Base-by-base conservation (phyloP, 2,329 filamentous ascomycete species). In the Diaporthe vexans region DNA sequence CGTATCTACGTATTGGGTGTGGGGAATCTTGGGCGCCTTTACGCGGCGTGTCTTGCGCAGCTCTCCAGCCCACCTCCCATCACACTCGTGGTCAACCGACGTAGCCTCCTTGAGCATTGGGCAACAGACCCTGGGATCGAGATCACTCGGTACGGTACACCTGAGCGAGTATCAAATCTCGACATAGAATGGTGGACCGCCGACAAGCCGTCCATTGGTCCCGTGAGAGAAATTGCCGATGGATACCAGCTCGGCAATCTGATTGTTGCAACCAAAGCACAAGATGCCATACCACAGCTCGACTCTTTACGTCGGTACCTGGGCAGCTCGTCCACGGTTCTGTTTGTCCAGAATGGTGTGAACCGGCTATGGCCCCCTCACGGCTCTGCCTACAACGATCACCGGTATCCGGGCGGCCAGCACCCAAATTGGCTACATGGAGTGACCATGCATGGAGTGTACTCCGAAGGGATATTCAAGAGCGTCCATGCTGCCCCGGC, bases 281-380 rank as follows among this genome's bases (percentile, higher is more conserved):
- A 90, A 3, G 84, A 90, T 51, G 94, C 94, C 0, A 82, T 94
- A n/a, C 84, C 88, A 1, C 92, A 94, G 54, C 83, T 88, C 7
- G 86, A 88, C 69, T 81, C 85, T 24, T 83, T 98, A 19, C 85
- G 89, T 9, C 83, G 89, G 1, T 90, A 97, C 70, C 88, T 92
- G 3, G 88, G 91, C 76, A 82, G 84, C 4, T 82, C 87, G 4
- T 94, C 92, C n/a, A 93, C 94, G 0, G 90, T 98, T n/a, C 87
- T 93, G 17, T 94, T 98, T 79, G 85, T 94, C 33, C 95, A 98
- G 79, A 98, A 98, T 79, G 96, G 96, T 61, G 93, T 98, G 91
- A 95, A 94, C 43, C 87, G 86, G 77, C 81, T 90, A 21, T 91
- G 89, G 89, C 88, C 88, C 33, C 89, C 89, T 10, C 80, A 86